These are phyloP conservation scores for Scenedesmus sp. DNA, from an alignment of 163 green algal genomes.

Conservation along the genomic window DNA sequence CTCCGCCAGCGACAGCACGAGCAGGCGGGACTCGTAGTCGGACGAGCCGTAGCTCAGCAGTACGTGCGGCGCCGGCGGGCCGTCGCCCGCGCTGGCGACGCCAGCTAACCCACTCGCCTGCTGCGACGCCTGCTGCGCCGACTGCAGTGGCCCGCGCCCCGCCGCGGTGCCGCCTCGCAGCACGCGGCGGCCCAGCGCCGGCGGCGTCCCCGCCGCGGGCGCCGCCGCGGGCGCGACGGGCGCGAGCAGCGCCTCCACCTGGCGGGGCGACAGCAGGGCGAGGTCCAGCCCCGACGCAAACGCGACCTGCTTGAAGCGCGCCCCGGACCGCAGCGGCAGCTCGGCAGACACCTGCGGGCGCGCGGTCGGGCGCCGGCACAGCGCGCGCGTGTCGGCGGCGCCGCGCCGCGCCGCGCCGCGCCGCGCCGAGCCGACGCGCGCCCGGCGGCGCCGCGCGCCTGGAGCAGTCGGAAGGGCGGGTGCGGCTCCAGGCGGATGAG, in stretches of 20 bases:
- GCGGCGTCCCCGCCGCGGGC: not conserved
- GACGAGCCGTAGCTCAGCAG: slow-evolving; percentile 39
- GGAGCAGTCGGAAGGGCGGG: slow-evolving; percentile 23
- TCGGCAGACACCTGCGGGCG: slow-evolving; percentile 31
- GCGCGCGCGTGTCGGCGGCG: not conserved
- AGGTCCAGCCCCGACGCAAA: slow-evolving; percentile 24
- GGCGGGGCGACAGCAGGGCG: slow-evolving; percentile 8
- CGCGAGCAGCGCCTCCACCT: not conserved
- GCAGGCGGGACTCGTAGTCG: slow-evolving; percentile 12
- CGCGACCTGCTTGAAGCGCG: slow-evolving; percentile 13
- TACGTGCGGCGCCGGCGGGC: not conserved
- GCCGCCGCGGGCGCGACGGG: too few relatives aligned
- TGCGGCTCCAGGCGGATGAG: slow-evolving; percentile 11
- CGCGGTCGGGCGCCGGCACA: not conserved
- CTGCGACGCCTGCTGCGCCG: not conserved
- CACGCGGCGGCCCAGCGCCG: not conserved
- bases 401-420: not conserved
- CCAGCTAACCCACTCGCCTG: too few relatives aligned
- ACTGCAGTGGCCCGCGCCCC: not conserved
- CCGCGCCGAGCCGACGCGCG: not conserved
- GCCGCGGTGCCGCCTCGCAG: not conserved
- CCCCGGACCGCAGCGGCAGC: slow-evolving; percentile 6
- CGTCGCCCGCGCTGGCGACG: not conserved
- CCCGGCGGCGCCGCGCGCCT: not conserved
- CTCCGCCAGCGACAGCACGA: slow-evolving; percentile 10